phyloP scores from a whole-genome alignment of 176 grass and related monocot species.

The Triticum dicoccoides region DNA sequence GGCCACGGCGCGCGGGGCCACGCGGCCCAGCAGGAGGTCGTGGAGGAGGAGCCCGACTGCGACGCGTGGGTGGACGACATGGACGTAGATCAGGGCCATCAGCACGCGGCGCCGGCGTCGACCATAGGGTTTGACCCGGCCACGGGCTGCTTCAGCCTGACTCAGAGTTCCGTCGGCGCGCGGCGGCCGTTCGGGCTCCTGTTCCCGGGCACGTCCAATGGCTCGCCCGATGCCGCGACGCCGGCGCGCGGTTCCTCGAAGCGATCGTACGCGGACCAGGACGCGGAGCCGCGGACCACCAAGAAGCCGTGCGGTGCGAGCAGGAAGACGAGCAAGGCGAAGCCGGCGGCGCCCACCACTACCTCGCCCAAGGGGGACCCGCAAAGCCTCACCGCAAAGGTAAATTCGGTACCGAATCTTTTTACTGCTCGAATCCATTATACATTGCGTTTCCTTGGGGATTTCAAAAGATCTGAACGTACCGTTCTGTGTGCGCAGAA shows the following conservation, averaged over 20 bases:
- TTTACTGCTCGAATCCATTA: background rate
- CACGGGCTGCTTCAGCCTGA: conserved; percentile 36
- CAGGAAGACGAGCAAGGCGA: conserved; percentile 58
- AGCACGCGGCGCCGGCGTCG: background rate
- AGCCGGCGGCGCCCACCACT: background rate
- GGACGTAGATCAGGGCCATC: conserved; percentile 30
- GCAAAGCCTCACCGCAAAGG: conserved; percentile 80
- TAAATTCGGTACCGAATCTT: background rate
- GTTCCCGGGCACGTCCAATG: conserved; percentile 26
- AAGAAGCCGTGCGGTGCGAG: conserved; percentile 65
- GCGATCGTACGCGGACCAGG: conserved; percentile 36
- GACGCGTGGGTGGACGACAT: conserved; percentile 68
- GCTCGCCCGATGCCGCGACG: conserved; percentile 18
- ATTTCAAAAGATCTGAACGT: background rate
- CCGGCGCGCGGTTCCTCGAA: conserved; percentile 46
- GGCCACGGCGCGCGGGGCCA: background rate
- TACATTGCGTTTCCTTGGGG: background rate
- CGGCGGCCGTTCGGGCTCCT: conserved; percentile 31
- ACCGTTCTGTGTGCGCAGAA: conserved; percentile 34
- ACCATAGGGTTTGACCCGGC: conserved; percentile 26
- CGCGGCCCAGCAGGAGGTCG: background rate
- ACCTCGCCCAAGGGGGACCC: conserved; percentile 48
- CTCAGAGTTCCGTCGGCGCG: conserved; percentile 12
- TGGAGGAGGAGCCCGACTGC: conserved; percentile 20
- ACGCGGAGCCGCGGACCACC: conserved; percentile 26